Evolutionary conservation across 805 yeast genomes (phyloP).

Genomic region (Ogataea pini): DNA sequence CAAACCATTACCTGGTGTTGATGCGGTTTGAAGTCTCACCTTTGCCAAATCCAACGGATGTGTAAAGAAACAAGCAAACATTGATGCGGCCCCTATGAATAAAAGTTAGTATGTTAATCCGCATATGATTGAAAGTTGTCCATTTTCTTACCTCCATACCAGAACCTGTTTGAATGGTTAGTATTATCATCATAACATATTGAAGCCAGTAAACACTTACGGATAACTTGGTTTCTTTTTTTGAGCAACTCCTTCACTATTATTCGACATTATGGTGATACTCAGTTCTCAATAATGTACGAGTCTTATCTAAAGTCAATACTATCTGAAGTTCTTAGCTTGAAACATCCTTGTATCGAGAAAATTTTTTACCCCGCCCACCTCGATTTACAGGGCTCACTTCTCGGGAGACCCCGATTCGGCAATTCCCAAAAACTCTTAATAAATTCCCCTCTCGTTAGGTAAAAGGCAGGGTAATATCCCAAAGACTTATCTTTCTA

Average conservation of each 20-base stretch:
- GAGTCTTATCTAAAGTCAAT: not conserved
- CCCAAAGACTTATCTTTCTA: no score
- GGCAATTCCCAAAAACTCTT: not conserved
- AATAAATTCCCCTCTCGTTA: not conserved
- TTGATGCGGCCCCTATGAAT: constrained; percentile 58
- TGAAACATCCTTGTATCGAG: not conserved
- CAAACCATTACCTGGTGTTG: constrained; percentile 62
- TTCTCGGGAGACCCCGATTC: not conserved
- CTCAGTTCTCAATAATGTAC: no score
- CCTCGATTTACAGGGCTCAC: not conserved
- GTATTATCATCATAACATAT: not conserved
- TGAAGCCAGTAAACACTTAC: not conserved
- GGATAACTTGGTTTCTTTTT: constrained; percentile 1
- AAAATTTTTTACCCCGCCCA: constrained; percentile 1
- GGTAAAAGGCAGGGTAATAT: not conserved
- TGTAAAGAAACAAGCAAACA: constrained; percentile 64
- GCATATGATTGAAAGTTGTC: constrained; percentile 38
- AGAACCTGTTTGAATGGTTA: constrained; percentile 17
- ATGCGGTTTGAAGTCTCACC: constrained; percentile 81
- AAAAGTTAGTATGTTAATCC: not conserved
- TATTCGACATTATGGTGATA: not conserved
- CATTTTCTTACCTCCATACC: constrained; percentile 30
- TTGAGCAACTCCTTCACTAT: not conserved
- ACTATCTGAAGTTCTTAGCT: not conserved
- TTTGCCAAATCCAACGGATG: constrained; percentile 89